Conservation (phyloP, 257 asterid genomes). For the Perilla frutescens region DNA sequence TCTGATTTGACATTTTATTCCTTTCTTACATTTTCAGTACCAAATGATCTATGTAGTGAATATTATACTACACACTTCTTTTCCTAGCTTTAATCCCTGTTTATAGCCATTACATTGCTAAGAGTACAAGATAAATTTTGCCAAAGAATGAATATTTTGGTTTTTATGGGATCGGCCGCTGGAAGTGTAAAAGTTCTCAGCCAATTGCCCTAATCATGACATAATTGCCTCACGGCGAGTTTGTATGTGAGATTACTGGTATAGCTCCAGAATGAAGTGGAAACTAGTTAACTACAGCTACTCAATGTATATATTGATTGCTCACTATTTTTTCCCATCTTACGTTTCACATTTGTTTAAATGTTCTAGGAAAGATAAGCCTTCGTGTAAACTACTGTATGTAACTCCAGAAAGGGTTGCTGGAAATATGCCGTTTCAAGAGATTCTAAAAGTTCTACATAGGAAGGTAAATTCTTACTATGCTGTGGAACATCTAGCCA, state of each 20-base stretch:
- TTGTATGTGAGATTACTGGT: not conserved
- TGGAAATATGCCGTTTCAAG: constrained; percentile 89
- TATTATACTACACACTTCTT: not conserved
- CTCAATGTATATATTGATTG: constrained; percentile 9
- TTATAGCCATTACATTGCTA: not conserved
- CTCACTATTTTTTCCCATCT: constrained; percentile 22
- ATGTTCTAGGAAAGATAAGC: constrained; percentile 76
- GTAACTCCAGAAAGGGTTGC: constrained; percentile 98
- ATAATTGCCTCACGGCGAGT: not conserved
- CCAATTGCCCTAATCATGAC: not conserved
- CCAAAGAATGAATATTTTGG: constrained; percentile 6
- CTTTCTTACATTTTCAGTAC: not conserved
- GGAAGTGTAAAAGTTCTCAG: not conserved
- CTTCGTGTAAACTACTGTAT: constrained; percentile 94
- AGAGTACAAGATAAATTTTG: constrained; percentile 6
- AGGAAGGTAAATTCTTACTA: constrained; percentile 59
- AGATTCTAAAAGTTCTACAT: constrained; percentile 63
- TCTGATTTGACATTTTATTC: not conserved
- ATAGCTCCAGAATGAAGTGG: constrained; percentile 22
- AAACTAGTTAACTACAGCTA: constrained; percentile 16
- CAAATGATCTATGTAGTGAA: not conserved
- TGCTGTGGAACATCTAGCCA: constrained; percentile 26
- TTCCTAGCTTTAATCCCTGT: not conserved
- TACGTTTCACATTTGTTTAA: constrained; percentile 19
- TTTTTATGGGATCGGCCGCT: constrained; percentile 6